Percentiles rank a stretch among this genome's conserved stretches.
These are phyloP conservation scores for Trametes elegans DNA, from an alignment of 768 basidiomycete genomes.

Conservation along the genomic window DNA sequence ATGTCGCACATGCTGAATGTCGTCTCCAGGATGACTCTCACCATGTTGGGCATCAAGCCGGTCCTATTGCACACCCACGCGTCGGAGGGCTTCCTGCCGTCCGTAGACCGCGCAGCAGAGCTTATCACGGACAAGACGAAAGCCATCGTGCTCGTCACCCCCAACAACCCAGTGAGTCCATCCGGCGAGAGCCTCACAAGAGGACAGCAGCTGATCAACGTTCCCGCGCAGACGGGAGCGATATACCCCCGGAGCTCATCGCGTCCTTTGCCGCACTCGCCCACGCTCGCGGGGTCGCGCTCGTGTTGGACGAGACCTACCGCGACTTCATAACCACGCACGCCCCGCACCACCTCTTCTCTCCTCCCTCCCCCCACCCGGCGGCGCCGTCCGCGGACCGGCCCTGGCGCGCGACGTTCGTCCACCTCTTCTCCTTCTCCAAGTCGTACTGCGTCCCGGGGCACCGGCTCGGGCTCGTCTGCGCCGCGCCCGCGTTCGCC, in stretches of 20 bases:
- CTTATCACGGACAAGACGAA: constrained; percentile 58
- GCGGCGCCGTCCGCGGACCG: constrained; percentile 13
- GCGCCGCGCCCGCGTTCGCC: constrained; percentile 56
- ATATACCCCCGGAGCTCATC: constrained; percentile 58
- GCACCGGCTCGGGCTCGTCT: constrained; percentile 72
- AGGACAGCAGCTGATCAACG: too few relatives aligned
- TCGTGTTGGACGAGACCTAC: constrained; percentile 89
- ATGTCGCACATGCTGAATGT: not conserved
- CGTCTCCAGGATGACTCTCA: constrained; percentile 57
- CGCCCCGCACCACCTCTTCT: constrained; percentile 60
- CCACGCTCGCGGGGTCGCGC: constrained; percentile 48
- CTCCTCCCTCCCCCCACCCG: not conserved
- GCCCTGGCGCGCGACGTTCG: constrained; percentile 59
- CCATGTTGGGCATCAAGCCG: constrained; percentile 57
- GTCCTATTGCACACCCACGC: constrained; percentile 53
- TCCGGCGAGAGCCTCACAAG: not conserved
- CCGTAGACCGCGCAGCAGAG: constrained; percentile 43
- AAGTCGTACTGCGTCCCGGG: constrained; percentile 83
- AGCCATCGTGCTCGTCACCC: constrained; percentile 73
- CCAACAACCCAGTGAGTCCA: constrained; percentile 64
- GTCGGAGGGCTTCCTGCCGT: constrained; percentile 59
- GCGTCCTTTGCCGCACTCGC: constrained; percentile 61
- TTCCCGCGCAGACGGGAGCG: constrained; percentile 55
- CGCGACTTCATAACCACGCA: constrained; percentile 61
- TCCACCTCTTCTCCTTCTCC: constrained; percentile 78